Evolutionary conservation across 2,329 filamentous ascomycete species (phyloP).

Genomic region (Stagonosporopsis vannaccii): DNA sequence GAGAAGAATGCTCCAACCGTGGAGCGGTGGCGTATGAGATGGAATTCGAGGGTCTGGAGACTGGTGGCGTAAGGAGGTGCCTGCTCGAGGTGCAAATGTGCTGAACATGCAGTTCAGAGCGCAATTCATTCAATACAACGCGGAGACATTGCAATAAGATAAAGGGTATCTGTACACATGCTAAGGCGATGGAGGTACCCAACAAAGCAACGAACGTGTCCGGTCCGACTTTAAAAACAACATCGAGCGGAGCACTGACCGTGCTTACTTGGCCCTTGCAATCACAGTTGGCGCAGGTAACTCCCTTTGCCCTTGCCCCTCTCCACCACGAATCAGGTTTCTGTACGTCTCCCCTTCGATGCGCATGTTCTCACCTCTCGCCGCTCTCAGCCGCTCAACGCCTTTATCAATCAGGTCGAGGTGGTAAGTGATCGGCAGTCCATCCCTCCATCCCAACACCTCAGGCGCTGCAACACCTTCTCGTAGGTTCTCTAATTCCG

Average conservation of each 20-base stretch:
- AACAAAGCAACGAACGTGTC: neutral
- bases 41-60: constrained; percentile 55
- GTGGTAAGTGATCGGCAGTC: constrained; percentile 74
- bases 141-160: neutral
- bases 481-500: constrained; percentile 73
- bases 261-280: constrained; percentile 13
- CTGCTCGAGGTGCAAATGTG: constrained; percentile 56
- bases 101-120: constrained; percentile 9
- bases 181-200: neutral
- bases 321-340: constrained; percentile 27
- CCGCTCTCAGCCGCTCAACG: constrained; percentile 73
- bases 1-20: constrained; percentile 51
- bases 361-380: constrained; percentile 65
- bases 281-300: constrained; percentile 27
- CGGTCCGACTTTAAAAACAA: neutral
- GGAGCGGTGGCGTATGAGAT: constrained; percentile 58
- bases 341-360: constrained; percentile 62
- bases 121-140: neutral
- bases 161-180: constrained; percentile 9
- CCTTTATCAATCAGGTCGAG: constrained; percentile 77
- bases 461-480: constrained; percentile 74
- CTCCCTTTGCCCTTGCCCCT: constrained; percentile 18
- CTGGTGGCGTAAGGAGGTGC: constrained; percentile 54
- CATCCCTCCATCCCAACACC: constrained; percentile 59
- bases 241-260: neutral